Conservation (phyloP, 2,329 filamentous ascomycete species). For the Verticillium nubilum region DNA sequence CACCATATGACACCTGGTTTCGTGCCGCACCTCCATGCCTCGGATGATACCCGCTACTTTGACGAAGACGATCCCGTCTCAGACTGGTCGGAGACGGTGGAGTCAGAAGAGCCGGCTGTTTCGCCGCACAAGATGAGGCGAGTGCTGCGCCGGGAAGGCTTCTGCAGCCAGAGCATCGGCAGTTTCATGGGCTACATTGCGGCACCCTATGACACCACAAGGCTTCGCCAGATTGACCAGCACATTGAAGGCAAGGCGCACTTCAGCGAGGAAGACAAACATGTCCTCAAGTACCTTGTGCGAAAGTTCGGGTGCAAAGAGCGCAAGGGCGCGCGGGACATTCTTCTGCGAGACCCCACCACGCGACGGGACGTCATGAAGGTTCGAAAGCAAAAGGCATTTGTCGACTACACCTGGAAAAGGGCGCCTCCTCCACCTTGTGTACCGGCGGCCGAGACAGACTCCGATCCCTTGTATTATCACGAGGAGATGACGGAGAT, state of each 20-base stretch:
- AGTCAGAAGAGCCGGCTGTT: background rate
- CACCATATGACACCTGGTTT: slow-evolving; percentile 71
- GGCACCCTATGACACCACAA: slow-evolving; percentile 41
- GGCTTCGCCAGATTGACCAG: slow-evolving; percentile 42
- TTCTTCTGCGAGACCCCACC: slow-evolving; percentile 68
- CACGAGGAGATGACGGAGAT: background rate
- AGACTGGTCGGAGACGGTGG: slow-evolving; percentile 48
- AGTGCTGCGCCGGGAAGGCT: slow-evolving; percentile 24
- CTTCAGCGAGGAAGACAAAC: slow-evolving; percentile 29
- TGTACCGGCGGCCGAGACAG: background rate
- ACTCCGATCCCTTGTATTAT: background rate
- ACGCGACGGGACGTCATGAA: slow-evolving; percentile 66
- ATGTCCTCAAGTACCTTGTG: slow-evolving; percentile 44
- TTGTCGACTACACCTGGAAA: slow-evolving; percentile 85
- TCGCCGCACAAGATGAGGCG: slow-evolving; percentile 18
- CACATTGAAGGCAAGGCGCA: slow-evolving; percentile 36
- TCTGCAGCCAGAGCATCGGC: slow-evolving; percentile 36
- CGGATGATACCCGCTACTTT: slow-evolving; percentile 83
- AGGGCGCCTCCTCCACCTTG: slow-evolving; percentile 29
- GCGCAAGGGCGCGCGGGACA: slow-evolving; percentile 77
- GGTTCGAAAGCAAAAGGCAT: slow-evolving; percentile 75
- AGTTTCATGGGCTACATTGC: slow-evolving; percentile 32
- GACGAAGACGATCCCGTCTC: slow-evolving; percentile 73
- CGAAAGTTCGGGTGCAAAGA: slow-evolving; percentile 55
- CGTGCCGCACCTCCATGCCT: slow-evolving; percentile 62